These are phyloP conservation scores for Penicillium coprophilum DNA, from an alignment of 495 filamentous ascomycete species.

Conservation along the genomic window DNA sequence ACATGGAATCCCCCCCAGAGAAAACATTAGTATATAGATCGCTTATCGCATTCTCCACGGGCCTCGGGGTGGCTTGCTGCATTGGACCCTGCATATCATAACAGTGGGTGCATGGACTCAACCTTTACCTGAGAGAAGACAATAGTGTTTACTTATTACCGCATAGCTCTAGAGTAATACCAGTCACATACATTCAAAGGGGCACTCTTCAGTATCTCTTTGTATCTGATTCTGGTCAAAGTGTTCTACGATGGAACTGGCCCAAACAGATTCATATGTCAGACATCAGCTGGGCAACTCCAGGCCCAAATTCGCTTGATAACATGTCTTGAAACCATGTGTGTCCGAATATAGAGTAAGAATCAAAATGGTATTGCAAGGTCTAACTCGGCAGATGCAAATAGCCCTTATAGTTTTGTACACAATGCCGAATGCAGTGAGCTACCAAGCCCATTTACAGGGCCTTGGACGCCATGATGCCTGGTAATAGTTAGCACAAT, in stretches of 20 bases:
- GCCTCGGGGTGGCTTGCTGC: slow-evolving; percentile 8
- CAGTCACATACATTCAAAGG: background rate
- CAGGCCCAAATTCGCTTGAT: background rate
- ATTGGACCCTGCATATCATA: slow-evolving; percentile 18
- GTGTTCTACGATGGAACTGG: slow-evolving; percentile 1
- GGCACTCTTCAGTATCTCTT: background rate
- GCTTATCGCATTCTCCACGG: slow-evolving; percentile 11
- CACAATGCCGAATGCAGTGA: slow-evolving; percentile 44
- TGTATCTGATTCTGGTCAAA: background rate
- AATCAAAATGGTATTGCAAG: slow-evolving; percentile 41
- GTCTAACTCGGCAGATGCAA: slow-evolving; percentile 46
- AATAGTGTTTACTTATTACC: slow-evolving; percentile 5
- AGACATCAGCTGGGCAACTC: background rate
- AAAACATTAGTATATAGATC: slow-evolving; percentile 1
- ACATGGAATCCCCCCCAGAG: background rate
- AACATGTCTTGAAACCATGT: background rate
- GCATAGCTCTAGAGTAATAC: background rate
- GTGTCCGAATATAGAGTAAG: slow-evolving; percentile 6
- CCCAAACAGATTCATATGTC: slow-evolving; percentile 2
- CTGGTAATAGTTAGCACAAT: slow-evolving; percentile 37
- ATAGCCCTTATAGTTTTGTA: slow-evolving; percentile 50
- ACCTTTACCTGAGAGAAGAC: background rate
- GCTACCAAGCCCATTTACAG: slow-evolving; percentile 45
- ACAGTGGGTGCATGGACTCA: slow-evolving; percentile 1
- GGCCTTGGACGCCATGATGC: slow-evolving; percentile 55